Base-by-base conservation (phyloP, 148 eudicot genomes). In the Rhododendron vialii region DNA sequence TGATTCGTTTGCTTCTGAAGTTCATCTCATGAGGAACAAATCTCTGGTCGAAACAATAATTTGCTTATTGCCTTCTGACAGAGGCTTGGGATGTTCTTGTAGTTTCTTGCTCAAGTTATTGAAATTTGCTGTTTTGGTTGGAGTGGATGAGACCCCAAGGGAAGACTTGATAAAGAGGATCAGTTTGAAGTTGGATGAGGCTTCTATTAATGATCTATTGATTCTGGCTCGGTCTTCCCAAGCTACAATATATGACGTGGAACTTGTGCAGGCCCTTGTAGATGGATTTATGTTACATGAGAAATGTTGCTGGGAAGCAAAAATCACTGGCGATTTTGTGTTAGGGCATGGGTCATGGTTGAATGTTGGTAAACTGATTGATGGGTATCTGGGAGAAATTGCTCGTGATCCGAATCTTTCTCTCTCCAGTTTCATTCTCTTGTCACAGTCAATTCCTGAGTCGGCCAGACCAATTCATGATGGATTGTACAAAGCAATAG, bases 91-190 rank as follows among this genome's bases (percentile, higher is more conserved):
- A 67, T 93, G 98, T 85, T 93, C 98, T 28, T 96, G 98, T 91
- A 93, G 94, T 92, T 96, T 96, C 90, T 88, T 96, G 90, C 90
- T 96, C 22, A 96, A 96, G 78, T 86, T 94, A 77, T 87, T 96
- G 78, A 96, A 96, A 90, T 92, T 95, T 80, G 90, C 94, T 35
- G 88, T 91, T 86, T 83, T 96, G 22, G 91, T 96, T 82, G 98
- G 95, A 83, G 94, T 85, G 7, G 93, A 93, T 89, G 92, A 89
- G 50, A 85, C 90, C 3, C 79, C 82, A 36, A 93, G 90, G 89
- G 93, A 94, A 83, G 95, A 90, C 78, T 87, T 96, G 90, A 90
- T 93, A 55, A 83, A 87, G 57, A 91, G 85, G 87, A 87, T 94
- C 82, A 89, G 94, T 84, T 84, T 85, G 82, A 96, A 93, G 86